phyloP scores from a whole-genome alignment of 257 asterid species.

The Nicotiana benthamiana region DNA sequence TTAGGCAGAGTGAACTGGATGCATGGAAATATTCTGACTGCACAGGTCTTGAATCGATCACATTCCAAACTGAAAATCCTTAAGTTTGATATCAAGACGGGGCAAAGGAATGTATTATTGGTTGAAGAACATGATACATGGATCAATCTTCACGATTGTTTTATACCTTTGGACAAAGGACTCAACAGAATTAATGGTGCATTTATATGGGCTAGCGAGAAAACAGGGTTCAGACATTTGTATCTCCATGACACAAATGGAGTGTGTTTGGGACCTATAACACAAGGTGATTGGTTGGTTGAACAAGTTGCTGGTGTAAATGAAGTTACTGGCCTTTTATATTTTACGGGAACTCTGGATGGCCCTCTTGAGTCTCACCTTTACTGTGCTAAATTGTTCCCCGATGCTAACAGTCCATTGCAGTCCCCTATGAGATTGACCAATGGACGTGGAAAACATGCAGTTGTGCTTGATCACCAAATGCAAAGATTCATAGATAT shows the following conservation, averaged over 20 bases:
- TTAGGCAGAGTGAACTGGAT: constrained; percentile 86
- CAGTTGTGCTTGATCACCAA: constrained; percentile 81
- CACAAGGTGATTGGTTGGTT: constrained; percentile 90
- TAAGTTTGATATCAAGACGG: constrained; percentile 70
- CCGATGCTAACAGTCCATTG: constrained; percentile 23
- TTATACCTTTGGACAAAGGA: constrained; percentile 64
- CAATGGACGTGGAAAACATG: constrained; percentile 67
- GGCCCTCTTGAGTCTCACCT: constrained; percentile 85
- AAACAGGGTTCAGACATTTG: constrained; percentile 77
- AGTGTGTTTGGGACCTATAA: constrained; percentile 67
- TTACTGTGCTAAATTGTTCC: constrained; percentile 49
- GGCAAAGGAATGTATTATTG: constrained; percentile 51
- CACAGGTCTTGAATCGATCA: constrained; percentile 75
- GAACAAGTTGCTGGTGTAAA: constrained; percentile 86
- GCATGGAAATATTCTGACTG: constrained; percentile 72
- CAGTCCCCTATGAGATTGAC: constrained; percentile 60
- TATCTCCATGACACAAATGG: constrained; percentile 66
- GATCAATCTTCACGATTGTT: constrained; percentile 87
- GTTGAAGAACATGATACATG: constrained; percentile 75
- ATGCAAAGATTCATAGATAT: constrained; percentile 73
- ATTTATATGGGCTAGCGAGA: constrained; percentile 92
- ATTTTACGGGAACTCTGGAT: constrained; percentile 71
- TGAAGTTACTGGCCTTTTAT: constrained; percentile 64
- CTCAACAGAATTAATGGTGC: constrained; percentile 48
- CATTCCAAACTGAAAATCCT: constrained; percentile 70